These are phyloP conservation scores for Lonicera japonica DNA, from an alignment of 129 eudicot species.

Conservation along the genomic window DNA sequence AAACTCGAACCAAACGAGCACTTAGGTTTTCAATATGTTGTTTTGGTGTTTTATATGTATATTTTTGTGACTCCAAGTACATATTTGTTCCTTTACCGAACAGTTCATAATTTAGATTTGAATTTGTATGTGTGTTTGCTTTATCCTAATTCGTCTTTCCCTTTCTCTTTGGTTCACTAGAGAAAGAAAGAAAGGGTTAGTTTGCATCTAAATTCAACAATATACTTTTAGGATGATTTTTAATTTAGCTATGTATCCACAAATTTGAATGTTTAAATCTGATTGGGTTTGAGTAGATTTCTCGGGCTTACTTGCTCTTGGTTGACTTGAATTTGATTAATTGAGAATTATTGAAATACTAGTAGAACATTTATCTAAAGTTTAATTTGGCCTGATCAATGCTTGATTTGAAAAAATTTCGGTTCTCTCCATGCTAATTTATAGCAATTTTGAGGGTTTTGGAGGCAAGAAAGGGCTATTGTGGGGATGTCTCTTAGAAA, in stretches of 20 bases:
- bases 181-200: no score
- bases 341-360: not conserved
- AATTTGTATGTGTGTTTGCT: no score
- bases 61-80: no score
- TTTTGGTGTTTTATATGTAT: no score
- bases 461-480: no score
- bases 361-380: not conserved
- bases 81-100: no score
- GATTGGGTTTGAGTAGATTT: not conserved
- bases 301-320: not conserved
- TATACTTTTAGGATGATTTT: not conserved
- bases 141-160: no score
- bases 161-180: no score
- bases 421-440: not conserved
- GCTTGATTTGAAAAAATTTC: not conserved
- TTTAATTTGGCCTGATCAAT: not conserved
- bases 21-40: no score
- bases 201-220: no score
- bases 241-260: not conserved
- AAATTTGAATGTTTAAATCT: not conserved
- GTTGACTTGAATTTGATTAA: not conserved
- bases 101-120: no score
- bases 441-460: not conserved
- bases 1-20: no score
- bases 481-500: conserved; percentile 17